Percentiles rank a stretch among this genome's conserved stretches.
Evolutionary conservation across 495 filamentous ascomycete genomes (phyloP).

Genomic region (Parathielavia hyrcaniae): DNA sequence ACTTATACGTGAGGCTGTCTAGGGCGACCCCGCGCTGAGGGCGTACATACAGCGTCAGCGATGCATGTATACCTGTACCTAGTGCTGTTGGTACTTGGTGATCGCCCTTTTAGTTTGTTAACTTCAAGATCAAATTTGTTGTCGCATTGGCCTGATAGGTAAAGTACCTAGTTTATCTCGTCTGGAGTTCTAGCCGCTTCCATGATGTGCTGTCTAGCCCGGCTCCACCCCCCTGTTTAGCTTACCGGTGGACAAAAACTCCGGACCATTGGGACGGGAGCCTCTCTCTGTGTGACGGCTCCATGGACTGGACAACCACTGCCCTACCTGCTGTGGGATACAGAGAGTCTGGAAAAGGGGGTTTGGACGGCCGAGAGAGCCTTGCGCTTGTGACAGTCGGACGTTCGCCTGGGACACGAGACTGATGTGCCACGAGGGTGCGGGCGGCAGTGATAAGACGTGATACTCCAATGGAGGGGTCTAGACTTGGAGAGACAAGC

Average conservation of each 20-base stretch:
- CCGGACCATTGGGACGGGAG: slow-evolving; percentile 3
- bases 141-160: neutral
- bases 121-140: neutral
- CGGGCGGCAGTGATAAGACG: slow-evolving; percentile 12
- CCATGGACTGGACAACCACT: neutral
- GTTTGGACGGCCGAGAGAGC: neutral
- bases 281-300: neutral
- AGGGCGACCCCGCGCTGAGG: too few species aligned
- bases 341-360: neutral
- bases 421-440: slow-evolving; percentile 8
- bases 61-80: too few species aligned
- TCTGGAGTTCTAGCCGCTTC: slow-evolving; percentile 25
- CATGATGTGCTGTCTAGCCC: slow-evolving; percentile 20
- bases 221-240: slow-evolving; percentile 9
- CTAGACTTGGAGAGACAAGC: too few species aligned
- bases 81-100: too few species aligned
- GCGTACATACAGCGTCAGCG: too few species aligned
- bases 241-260: slow-evolving; percentile 2
- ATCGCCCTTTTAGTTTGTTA: too few species aligned
- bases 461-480: slow-evolving; percentile 21
- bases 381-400: slow-evolving; percentile 11
- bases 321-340: too few species aligned
- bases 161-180: too few species aligned
- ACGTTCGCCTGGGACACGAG: slow-evolving; percentile 6
- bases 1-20: too few species aligned